These are phyloP conservation scores for Pisolithus marmoratus DNA, from an alignment of 768 basidiomycete species.

Conservation along the genomic window DNA sequence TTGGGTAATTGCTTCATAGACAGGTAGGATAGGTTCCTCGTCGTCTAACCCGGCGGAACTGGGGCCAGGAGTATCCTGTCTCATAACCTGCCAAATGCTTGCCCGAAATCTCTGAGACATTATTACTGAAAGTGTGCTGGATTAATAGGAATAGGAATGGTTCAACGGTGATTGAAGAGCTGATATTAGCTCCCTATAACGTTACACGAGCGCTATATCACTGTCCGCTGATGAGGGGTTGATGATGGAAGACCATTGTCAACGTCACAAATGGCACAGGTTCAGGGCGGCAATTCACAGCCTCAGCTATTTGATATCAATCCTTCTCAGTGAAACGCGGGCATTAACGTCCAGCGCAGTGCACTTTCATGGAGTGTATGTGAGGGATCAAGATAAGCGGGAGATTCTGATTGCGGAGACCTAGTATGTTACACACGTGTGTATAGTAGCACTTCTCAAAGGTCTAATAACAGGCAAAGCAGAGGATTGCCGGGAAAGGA, in stretches of 20 bases:
- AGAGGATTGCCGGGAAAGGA: no score
- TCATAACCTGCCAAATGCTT: constrained; percentile 19
- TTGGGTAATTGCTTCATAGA: constrained; percentile 12
- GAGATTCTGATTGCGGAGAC: not conserved
- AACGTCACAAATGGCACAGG: no score
- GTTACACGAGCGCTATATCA: no score
- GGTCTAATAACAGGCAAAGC: no score
- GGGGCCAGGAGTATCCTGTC: constrained; percentile 9
- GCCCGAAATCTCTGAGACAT: constrained; percentile 14
- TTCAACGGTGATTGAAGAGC: not conserved
- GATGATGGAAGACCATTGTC: no score
- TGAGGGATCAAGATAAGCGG: not conserved
- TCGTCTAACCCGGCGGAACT: not conserved
- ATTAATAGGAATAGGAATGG: not conserved
- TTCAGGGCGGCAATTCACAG: no score
- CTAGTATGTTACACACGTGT: no score
- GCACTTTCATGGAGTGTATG: not conserved
- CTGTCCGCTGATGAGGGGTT: no score
- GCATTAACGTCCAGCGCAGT: not conserved
- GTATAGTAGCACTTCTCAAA: no score
- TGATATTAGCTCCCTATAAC: no score
- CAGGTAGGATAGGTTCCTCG: constrained; percentile 15
- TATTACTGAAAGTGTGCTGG: not conserved
- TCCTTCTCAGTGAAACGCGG: no score
- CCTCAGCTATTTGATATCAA: no score